Conservation (phyloP, 129 eudicot genomes). For the Pseudognaphalium luteoalbum region DNA sequence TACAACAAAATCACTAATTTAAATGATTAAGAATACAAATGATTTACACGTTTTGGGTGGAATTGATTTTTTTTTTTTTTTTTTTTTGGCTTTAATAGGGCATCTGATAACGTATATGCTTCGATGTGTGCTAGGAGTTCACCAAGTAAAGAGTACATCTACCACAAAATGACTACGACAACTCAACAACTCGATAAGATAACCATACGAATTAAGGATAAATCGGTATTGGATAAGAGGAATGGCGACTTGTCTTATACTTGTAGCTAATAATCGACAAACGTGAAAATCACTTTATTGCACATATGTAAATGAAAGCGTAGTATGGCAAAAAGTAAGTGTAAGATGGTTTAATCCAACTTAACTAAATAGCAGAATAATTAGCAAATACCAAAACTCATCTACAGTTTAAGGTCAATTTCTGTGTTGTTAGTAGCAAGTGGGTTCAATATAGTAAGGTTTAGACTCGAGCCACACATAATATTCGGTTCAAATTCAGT, state of each 20-base stretch:
- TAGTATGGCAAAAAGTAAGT: too few relatives aligned
- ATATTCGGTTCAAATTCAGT: neutral
- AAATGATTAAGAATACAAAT: too few relatives aligned
- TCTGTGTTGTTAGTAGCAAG: neutral
- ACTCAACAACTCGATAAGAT: neutral
- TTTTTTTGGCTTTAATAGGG: neutral
- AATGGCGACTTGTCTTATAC: neutral
- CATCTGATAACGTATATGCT: neutral
- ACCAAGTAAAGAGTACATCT: neutral
- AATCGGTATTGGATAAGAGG: neutral
- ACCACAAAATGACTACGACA: constrained; percentile 6
- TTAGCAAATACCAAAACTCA: too few relatives aligned
- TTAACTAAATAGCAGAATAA: neutral
- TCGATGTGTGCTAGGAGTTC: neutral
- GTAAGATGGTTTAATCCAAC: too few relatives aligned
- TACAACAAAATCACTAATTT: too few relatives aligned
- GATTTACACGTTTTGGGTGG: too few relatives aligned
- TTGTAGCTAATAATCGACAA: neutral
- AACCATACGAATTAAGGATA: neutral
- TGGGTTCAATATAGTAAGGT: neutral
- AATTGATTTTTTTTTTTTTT: neutral
- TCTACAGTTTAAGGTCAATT: too few relatives aligned
- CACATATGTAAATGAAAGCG: too few relatives aligned
- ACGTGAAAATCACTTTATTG: neutral
- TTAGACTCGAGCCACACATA: neutral